Evolutionary conservation across 768 basidiomycete species (phyloP).

Genomic region (Psilocybe azurescens): DNA sequence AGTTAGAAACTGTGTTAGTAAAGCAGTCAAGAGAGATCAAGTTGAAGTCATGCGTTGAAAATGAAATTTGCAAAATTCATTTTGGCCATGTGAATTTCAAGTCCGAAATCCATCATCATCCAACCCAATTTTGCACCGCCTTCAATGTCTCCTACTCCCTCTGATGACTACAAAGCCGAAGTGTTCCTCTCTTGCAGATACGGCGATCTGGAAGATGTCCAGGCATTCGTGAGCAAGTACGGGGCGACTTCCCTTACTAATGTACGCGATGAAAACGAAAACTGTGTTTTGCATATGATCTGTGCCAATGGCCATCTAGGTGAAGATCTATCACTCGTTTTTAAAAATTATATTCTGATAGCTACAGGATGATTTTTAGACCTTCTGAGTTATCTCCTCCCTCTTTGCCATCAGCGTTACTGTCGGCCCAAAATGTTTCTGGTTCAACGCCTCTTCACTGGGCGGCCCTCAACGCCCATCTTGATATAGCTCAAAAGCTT

Average conservation of each 20-base stretch:
- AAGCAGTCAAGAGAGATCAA: background rate
- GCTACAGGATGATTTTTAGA: constrained; percentile 63
- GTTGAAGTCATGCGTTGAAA: constrained; percentile 11
- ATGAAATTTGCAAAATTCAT: constrained; percentile 18
- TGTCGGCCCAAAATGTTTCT: constrained; percentile 68
- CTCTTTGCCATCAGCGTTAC: constrained; percentile 57
- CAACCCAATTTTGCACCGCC: constrained; percentile 16
- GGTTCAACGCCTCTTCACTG: constrained; percentile 90
- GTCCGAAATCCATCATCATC: background rate
- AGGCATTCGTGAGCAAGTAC: constrained; percentile 65
- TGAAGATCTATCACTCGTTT: constrained; percentile 37
- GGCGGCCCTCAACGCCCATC: constrained; percentile 87
- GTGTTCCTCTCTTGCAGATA: constrained; percentile 85
- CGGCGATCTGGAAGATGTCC: constrained; percentile 83
- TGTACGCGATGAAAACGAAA: constrained; percentile 77
- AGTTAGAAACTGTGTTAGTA: background rate
- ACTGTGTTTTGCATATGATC: constrained; percentile 85
- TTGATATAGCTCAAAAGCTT: constrained; percentile 62
- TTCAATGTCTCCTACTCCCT: constrained; percentile 34
- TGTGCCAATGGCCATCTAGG: constrained; percentile 90
- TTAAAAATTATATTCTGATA: constrained; percentile 37
- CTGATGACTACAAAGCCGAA: constrained; percentile 68
- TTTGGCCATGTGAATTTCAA: constrained; percentile 25
- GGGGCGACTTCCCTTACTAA: constrained; percentile 52
- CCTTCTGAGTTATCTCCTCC: constrained; percentile 74